Base-by-base conservation (phyloP, 495 filamentous ascomycete species). In the Astrocystis sublimbata region DNA sequence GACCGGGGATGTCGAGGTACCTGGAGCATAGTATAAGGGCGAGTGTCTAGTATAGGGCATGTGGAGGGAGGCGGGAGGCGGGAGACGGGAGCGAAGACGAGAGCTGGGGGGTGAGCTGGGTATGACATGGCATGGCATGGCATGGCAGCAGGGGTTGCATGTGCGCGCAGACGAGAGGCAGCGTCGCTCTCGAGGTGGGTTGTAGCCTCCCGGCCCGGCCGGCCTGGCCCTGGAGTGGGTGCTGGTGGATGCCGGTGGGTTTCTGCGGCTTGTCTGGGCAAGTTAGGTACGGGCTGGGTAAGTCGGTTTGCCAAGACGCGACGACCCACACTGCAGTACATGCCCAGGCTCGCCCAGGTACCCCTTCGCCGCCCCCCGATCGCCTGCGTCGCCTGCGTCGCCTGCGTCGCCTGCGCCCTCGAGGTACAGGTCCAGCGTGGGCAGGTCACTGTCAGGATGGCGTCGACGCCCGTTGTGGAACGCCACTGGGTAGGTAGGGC, bases 141-240 rank as follows among this genome's bases (percentile, higher is more conserved):
- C 49, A 35, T 52, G 49, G 49, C 49, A 21, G 17, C 49, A 52
- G 28, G 49, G 49, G 49, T 52, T 33, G 49, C 49, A 51, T 51
- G 49, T 31, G 54, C n/a, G 23, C 40, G 35, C 35, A 40, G 31
- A 40, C 52, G 52, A 43, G 53, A 38, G 36, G 30, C 21, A 33
- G 24, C 23, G 49, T 13, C 17, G 4, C 26, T n/a, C n/a, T n/a
- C n/a, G 43, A 26, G 8, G 43, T 2, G 15, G 8, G 21, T 19
- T 47, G 33, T 21, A 54, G 51, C 36, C 40, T 33, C 54, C 54
- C 54, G 54, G 54, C n/a, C 53, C 40, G 54, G 54, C 54, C 40
- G 38, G 40, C 54, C 38, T 30, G 26, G 54, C 38, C n/a, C 54
- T 57, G 28, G 38, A 36, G 38, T 57, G 26, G 54, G 40, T 35